Percentiles rank a stretch among this genome's conserved stretches.
phyloP scores from a whole-genome alignment of 305 asterid species.

The Solanum aculeatissimum region DNA sequence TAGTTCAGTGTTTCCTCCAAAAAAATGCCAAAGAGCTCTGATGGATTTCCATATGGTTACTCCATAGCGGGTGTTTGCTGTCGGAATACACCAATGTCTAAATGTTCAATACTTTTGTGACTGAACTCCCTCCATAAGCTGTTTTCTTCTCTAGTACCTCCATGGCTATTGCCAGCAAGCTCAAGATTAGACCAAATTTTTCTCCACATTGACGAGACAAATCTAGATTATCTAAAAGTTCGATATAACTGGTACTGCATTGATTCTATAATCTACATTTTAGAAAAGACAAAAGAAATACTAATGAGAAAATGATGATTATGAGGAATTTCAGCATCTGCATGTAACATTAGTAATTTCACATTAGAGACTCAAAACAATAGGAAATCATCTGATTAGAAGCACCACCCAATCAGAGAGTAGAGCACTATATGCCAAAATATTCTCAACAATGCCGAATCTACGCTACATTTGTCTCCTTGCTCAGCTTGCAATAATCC shows the following conservation, averaged over 20 bases:
- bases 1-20: not conserved
- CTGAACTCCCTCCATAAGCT: not conserved
- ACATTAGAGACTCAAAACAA: not conserved
- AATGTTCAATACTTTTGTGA: not conserved
- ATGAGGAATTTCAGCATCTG: not conserved
- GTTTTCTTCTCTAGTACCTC: not conserved
- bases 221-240: not conserved
- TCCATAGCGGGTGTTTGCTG: not conserved
- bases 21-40: not conserved
- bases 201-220: not conserved
- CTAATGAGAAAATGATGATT: not conserved
- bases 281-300: not conserved
- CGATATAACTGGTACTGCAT: not conserved
- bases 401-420: not conserved
- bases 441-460: not conserved
- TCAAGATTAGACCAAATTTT: not conserved
- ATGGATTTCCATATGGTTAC: not conserved
- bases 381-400: not conserved
- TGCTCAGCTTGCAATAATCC: not conserved
- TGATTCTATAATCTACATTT: not conserved
- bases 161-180: not conserved
- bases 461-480: not conserved
- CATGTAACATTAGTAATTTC: not conserved
- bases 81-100: not conserved
- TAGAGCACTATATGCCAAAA: not conserved